phyloP scores from a whole-genome alignment of 148 eudicot species.

The Amaranthus palmeri region DNA sequence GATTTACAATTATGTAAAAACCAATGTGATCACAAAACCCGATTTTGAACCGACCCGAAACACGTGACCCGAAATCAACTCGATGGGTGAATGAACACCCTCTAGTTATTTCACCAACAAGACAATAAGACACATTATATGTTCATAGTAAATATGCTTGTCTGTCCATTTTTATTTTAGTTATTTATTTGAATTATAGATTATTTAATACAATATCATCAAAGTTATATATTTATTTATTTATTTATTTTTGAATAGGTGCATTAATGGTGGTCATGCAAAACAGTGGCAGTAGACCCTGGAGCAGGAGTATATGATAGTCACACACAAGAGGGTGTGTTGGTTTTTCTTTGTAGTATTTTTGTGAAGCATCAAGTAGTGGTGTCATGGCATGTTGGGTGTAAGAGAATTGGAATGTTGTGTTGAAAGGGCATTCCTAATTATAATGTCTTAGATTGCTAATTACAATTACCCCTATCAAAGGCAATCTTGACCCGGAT shows the following conservation, averaged over 20 bases:
- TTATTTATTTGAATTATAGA: too few species aligned
- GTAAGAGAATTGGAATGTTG: neutral
- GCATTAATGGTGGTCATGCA: conserved; percentile 12
- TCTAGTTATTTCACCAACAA: too few species aligned
- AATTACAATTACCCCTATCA: too few species aligned
- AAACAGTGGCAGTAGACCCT: neutral
- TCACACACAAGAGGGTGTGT: neutral
- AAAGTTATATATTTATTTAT: neutral
- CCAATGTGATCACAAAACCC: too few species aligned
- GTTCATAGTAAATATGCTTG: neutral
- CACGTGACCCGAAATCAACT: too few species aligned
- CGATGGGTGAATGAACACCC: too few species aligned
- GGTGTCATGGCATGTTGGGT: conserved; percentile 2
- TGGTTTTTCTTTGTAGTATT: neutral
- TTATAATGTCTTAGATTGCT: too few species aligned
- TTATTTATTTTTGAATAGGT: neutral
- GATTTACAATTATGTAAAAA: too few species aligned
- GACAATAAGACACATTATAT: neutral
- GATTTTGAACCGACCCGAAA: too few species aligned
- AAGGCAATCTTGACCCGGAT: neutral
- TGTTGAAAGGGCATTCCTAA: neutral
- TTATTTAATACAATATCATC: too few species aligned
- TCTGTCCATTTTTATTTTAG: neutral
- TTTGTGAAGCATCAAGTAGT: neutral
- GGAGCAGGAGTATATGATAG: neutral